Evolutionary conservation across 805 yeast genomes (phyloP).

Genomic region (Cyberlindnera americana): DNA sequence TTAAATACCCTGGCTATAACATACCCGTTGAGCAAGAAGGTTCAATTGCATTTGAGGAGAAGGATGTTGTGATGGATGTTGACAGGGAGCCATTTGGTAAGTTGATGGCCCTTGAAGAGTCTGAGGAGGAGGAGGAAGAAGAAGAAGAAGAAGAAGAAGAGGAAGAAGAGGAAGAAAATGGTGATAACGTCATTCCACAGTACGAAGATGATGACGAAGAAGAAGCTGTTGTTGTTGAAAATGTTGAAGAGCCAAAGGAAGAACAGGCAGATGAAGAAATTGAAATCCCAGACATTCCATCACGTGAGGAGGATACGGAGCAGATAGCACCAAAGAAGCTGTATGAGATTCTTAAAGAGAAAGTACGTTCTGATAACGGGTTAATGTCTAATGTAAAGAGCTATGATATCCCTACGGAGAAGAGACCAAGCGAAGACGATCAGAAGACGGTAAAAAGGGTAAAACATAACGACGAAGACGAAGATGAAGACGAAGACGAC

Average conservation of each 20-base stretch:
- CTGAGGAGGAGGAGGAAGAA: conserved; percentile 22
- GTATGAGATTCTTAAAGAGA: conserved; percentile 25
- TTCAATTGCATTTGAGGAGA: conserved; percentile 22
- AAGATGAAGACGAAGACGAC: conserved; percentile 23
- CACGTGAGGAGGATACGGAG: conserved; percentile 10
- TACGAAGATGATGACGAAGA: conserved; percentile 9
- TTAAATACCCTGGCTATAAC: conserved; percentile 54
- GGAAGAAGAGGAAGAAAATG: conserved; percentile 22
- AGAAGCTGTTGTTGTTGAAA: conserved; percentile 9
- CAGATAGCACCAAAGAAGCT: conserved; percentile 23
- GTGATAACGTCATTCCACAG: conserved; percentile 20
- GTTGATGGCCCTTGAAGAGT: conserved; percentile 27
- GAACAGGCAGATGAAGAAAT: conserved; percentile 18
- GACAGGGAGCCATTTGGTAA: conserved; percentile 30
- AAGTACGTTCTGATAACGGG: conserved; percentile 10
- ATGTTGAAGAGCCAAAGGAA: conserved; percentile 2
- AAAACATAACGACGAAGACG: conserved; percentile 14
- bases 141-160: conserved; percentile 24
- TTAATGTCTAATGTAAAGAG: conserved; percentile 18
- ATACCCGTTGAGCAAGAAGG: conserved; percentile 39
- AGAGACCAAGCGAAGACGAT: not conserved
- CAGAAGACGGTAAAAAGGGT: not conserved
- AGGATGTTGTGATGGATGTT: conserved; percentile 14
- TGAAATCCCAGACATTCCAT: conserved; percentile 14
- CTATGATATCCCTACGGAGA: conserved; percentile 26